Evolutionary conservation across 331 rosid genomes (phyloP).

Genomic region (Telfairia occidentalis): DNA sequence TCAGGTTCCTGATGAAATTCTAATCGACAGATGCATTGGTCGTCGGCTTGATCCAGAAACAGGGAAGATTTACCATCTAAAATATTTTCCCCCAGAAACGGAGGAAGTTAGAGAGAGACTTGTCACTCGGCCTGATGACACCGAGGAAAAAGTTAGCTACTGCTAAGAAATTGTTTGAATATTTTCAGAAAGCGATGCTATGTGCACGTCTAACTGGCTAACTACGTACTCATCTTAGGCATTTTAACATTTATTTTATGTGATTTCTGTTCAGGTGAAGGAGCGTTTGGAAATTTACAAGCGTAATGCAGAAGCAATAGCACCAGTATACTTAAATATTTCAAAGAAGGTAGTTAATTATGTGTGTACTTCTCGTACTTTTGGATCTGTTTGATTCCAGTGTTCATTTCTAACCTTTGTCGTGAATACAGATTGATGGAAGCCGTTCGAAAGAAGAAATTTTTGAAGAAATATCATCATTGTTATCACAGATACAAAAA

Average conservation of each 20-base stretch:
- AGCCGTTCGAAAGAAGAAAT: constrained; percentile 53
- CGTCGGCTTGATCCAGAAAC: constrained; percentile 85
- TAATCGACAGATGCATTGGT: constrained; percentile 95
- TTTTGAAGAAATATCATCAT: constrained; percentile 58
- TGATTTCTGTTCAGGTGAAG: constrained; percentile 40
- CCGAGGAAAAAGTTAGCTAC: constrained; percentile 56
- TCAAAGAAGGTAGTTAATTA: constrained; percentile 46
- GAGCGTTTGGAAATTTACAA: constrained; percentile 70
- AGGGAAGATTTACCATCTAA: constrained; percentile 71
- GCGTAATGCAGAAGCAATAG: constrained; percentile 62
- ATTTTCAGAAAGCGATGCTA: background rate
- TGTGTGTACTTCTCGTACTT: background rate
- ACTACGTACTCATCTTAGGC: background rate
- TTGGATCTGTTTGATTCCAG: background rate
- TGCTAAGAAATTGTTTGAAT: background rate
- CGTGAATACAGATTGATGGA: constrained; percentile 60
- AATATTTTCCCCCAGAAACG: constrained; percentile 57
- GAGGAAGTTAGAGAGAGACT: constrained; percentile 72
- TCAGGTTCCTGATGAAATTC: constrained; percentile 99
- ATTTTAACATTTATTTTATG: constrained; percentile 4
- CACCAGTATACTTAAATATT: constrained; percentile 51
- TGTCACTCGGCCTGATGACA: constrained; percentile 71
- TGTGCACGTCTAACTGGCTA: background rate
- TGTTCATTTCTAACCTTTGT: constrained; percentile 7
- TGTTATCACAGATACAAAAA: constrained; percentile 42